A percentile compares a stretch with the other conserved stretches of the same genome.
Conservation (phyloP, 1,284 basidiomycete species). For the Trametes sp. region DNA sequence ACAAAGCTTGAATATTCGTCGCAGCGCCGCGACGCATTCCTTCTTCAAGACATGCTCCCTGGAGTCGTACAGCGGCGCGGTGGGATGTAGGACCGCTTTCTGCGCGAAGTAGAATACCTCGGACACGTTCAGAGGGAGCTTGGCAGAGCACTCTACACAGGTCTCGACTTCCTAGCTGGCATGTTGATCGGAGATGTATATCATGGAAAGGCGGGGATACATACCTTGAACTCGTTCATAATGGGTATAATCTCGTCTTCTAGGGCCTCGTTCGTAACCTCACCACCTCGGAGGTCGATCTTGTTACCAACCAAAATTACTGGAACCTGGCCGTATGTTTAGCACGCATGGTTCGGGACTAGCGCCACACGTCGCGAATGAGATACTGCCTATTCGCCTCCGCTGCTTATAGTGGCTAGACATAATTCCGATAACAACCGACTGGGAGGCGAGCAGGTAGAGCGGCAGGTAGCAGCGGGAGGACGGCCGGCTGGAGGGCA, state of each 20-base stretch:
- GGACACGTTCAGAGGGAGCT: slow-evolving; percentile 90
- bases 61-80: slow-evolving; percentile 96
- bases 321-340: slow-evolving; percentile 69
- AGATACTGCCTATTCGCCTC: too few relatives aligned
- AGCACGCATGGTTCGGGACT: neutral
- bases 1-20: slow-evolving; percentile 95
- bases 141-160: slow-evolving; percentile 96
- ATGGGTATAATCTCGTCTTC: slow-evolving; percentile 95
- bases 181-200: slow-evolving; percentile 12
- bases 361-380: too few relatives aligned
- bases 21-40: slow-evolving; percentile 88
- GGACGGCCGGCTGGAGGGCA: too few relatives aligned
- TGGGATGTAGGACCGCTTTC: slow-evolving; percentile 97
- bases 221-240: slow-evolving; percentile 96
- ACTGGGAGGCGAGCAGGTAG: too few relatives aligned
- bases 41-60: slow-evolving; percentile 96
- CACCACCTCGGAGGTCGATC: slow-evolving; percentile 92
- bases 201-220: neutral
- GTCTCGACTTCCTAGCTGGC: slow-evolving; percentile 90
- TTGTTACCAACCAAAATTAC: slow-evolving; percentile 99
- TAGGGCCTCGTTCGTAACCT: slow-evolving; percentile 93
- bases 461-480: too few relatives aligned
- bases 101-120: slow-evolving; percentile 99
- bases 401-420: too few relatives aligned
- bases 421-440: too few relatives aligned